These are phyloP conservation scores for Trichoderma harzianum DNA, from an alignment of 2,329 filamentous ascomycete genomes.

Conservation along the genomic window DNA sequence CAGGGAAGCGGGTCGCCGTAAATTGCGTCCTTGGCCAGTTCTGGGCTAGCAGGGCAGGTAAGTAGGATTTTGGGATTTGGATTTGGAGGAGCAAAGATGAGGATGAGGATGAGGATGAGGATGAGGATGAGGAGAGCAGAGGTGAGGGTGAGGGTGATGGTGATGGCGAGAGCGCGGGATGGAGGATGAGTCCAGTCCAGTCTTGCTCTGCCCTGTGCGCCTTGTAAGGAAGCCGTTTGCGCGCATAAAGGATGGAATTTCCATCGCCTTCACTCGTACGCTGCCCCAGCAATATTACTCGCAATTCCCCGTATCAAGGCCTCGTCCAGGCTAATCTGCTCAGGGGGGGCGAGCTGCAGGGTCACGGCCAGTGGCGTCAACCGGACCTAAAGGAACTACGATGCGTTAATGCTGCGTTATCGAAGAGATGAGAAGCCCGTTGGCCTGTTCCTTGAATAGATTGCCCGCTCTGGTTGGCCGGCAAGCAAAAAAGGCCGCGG, in stretches of 20 bases:
- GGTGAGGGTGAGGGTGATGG: background rate
- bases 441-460: background rate
- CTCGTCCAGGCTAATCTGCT: conserved; percentile 1
- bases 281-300: background rate
- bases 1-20: conserved; percentile 17
- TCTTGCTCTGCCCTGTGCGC: background rate
- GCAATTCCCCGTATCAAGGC: background rate
- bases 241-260: background rate
- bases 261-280: background rate
- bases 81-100: background rate
- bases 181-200: background rate
- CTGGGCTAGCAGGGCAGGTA: background rate
- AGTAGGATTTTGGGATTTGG: background rate
- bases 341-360: conserved; percentile 8
- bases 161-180: background rate
- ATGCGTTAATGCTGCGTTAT: background rate
- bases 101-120: background rate
- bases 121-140: background rate
- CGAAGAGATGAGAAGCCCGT: background rate
- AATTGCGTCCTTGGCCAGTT: conserved; percentile 18
- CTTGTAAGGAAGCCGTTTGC: background rate
- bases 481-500: background rate
- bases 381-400: background rate
- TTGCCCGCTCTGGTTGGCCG: background rate
- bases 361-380: conserved; percentile 2